phyloP scores from a whole-genome alignment of 140 eudicot genomes.

The Cichorium intybus region DNA sequence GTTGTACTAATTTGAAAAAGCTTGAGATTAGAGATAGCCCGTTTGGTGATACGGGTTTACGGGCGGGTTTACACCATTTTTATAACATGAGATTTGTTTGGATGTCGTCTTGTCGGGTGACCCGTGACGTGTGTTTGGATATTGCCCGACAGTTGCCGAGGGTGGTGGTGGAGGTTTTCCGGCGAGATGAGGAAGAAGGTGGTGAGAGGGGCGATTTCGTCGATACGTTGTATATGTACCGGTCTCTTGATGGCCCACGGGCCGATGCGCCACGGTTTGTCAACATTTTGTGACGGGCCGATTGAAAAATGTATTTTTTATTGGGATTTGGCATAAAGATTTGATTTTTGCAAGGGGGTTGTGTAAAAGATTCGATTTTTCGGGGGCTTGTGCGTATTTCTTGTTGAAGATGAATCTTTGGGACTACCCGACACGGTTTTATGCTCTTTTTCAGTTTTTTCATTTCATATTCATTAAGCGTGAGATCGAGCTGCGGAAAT shows the following conservation, averaged over 20 bases:
- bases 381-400: no score
- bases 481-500: no score
- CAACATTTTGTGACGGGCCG: conserved; percentile 25
- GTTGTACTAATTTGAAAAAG: conserved; percentile 72
- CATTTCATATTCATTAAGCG: no score
- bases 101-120: conserved; percentile 70
- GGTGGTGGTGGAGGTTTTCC: conserved; percentile 63
- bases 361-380: no score
- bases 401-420: no score
- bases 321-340: no score
- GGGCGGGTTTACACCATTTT: conserved; percentile 65
- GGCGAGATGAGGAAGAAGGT: conserved; percentile 30
- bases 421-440: no score
- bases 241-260: conserved; percentile 76
- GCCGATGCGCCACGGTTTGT: conserved; percentile 68
- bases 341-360: no score
- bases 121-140: conserved; percentile 53
- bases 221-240: conserved; percentile 66
- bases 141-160: conserved; percentile 55
- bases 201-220: conserved; percentile 47
- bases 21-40: conserved; percentile 92
- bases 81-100: conserved; percentile 84
- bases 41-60: conserved; percentile 70
- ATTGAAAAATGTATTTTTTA: no score
- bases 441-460: no score